Conservation (phyloP, 139 green algal species). For the Parachlorella kessleri region DNA sequence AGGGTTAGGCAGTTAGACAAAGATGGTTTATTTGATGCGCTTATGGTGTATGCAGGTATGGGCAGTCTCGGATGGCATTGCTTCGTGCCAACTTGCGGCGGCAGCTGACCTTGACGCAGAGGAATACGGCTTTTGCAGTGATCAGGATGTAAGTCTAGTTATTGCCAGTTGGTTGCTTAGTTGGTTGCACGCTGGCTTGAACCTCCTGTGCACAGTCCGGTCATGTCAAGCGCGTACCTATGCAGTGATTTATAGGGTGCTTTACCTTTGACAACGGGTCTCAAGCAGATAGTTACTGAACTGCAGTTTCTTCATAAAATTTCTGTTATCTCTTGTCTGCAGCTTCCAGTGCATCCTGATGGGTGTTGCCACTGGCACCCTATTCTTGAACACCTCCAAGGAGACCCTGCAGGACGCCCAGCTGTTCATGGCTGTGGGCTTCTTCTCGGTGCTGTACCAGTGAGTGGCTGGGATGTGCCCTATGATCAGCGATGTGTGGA, state of each 20-base stretch:
- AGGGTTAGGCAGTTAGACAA: neutral
- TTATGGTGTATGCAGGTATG: constrained; percentile 16
- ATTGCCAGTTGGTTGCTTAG: too few relatives aligned
- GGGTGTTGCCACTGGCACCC: constrained; percentile 42
- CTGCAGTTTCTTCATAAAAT: too few relatives aligned
- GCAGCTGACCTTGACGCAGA: constrained; percentile 30
- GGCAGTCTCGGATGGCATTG: constrained; percentile 32
- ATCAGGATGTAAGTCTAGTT: constrained; percentile 2
- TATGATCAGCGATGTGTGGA: too few relatives aligned
- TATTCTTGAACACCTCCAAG: constrained; percentile 55
- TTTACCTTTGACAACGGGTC: too few relatives aligned
- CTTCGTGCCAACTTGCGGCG: constrained; percentile 42
- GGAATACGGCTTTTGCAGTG: neutral
- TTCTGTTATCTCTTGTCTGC: neutral
- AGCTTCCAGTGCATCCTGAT: constrained; percentile 41
- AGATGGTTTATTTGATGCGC: neutral
- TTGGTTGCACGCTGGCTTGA: too few relatives aligned
- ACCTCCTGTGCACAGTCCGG: too few relatives aligned
- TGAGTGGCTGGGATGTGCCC: neutral
- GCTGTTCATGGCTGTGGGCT: constrained; percentile 49
- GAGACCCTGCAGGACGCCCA: constrained; percentile 31
- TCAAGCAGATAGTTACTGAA: too few relatives aligned
- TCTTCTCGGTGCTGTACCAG: constrained; percentile 54
- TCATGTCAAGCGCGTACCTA: too few relatives aligned
- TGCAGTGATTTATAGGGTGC: too few relatives aligned